Percentiles rank a stretch among this genome's conserved stretches.
These are phyloP conservation scores for Syzygium aromaticum DNA, from an alignment of 345 rosid genomes.

Conservation along the genomic window DNA sequence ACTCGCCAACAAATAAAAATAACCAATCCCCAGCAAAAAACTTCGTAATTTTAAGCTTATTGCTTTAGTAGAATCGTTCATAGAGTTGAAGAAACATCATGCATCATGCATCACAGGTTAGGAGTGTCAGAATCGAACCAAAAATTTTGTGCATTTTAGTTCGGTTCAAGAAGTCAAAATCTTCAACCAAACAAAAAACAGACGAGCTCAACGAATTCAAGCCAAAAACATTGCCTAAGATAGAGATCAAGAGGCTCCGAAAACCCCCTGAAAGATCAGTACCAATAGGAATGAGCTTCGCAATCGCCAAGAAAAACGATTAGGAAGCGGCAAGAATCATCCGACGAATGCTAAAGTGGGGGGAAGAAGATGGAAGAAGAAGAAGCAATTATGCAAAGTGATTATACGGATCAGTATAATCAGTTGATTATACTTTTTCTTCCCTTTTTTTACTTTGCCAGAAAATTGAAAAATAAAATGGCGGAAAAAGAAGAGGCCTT, in stretches of 20 bases:
- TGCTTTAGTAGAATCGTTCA: neutral
- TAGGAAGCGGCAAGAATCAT: slow-evolving; percentile 31
- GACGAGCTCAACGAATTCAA: neutral
- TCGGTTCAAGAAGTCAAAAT: neutral
- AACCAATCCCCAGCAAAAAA: neutral
- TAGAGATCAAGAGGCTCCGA: neutral
- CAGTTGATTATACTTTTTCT: neutral
- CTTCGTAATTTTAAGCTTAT: neutral
- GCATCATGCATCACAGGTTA: neutral
- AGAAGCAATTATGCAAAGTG: neutral
- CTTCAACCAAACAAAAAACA: neutral
- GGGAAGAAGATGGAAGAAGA: slow-evolving; percentile 11
- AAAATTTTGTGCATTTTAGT: too few species aligned
- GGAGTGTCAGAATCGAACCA: too few species aligned
- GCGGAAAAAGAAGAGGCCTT: neutral
- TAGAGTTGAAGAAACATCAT: neutral
- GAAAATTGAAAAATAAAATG: neutral
- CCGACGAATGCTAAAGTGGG: slow-evolving; percentile 40
- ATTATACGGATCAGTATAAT: too few species aligned
- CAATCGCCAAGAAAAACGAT: neutral
- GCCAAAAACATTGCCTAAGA: neutral
- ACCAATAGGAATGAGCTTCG: neutral
- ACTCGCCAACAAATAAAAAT: neutral
- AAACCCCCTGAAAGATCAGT: neutral
- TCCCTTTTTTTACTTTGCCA: neutral